Evolutionary conservation across 176 grass and related monocot genomes (phyloP).

Genomic region (Microstegium vimineum): DNA sequence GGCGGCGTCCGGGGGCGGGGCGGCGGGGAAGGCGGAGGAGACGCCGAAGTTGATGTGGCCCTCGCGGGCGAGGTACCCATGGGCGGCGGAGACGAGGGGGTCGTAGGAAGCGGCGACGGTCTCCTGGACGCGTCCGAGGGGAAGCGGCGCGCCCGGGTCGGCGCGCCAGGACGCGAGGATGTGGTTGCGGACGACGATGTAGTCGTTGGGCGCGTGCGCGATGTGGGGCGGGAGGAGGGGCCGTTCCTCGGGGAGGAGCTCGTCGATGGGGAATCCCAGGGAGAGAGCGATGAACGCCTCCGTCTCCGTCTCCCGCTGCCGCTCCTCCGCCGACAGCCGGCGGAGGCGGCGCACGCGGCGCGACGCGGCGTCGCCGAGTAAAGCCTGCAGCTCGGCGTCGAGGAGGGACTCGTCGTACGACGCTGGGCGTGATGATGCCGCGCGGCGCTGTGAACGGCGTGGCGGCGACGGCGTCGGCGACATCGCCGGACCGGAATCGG

Average conservation of each 20-base stretch:
- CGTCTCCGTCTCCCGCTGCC: constrained; percentile 88
- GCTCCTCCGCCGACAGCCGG: constrained; percentile 51
- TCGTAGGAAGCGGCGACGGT: constrained; percentile 75
- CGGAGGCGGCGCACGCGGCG: constrained; percentile 48
- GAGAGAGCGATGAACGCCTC: constrained; percentile 91
- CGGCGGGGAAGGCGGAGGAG: constrained; percentile 57
- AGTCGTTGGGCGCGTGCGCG: constrained; percentile 66
- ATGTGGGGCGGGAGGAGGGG: constrained; percentile 21
- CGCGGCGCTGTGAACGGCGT: constrained; percentile 25
- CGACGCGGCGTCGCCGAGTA: constrained; percentile 46
- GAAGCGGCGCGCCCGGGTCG: constrained; percentile 59
- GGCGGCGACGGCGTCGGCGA: constrained; percentile 17
- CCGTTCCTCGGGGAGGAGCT: constrained; percentile 52
- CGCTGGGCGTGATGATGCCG: constrained; percentile 17
- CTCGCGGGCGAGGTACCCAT: constrained; percentile 67
- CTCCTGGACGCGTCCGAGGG: constrained; percentile 56
- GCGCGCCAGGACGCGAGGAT: constrained; percentile 87
- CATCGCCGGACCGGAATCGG: background rate
- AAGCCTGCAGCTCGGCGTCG: constrained; percentile 56
- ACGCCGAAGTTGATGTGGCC: constrained; percentile 97
- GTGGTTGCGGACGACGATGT: constrained; percentile 92
- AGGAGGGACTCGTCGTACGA: constrained; percentile 84
- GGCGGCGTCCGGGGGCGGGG: constrained; percentile 27
- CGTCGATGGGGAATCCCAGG: constrained; percentile 81
- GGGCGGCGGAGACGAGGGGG: constrained; percentile 58